Conservation (phyloP, 2,329 filamentous ascomycete genomes). For the Penicillium concentricum region DNA sequence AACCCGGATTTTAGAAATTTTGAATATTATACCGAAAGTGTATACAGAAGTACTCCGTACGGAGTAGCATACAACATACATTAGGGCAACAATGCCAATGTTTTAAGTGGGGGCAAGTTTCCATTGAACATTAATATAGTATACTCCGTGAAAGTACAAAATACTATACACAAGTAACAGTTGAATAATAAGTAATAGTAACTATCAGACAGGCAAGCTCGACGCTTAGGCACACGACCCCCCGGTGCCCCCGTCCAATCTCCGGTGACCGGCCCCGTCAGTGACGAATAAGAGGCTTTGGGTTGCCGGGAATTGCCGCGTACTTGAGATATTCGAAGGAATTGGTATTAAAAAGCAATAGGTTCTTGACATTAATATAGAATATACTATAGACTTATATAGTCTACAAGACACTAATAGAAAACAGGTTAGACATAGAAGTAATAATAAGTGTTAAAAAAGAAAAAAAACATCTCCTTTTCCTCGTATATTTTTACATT, state of each 20-base stretch:
- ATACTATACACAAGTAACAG: neutral
- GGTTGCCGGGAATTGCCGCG: constrained; percentile 24
- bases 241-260: constrained; percentile 14
- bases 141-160: no score
- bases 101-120: neutral
- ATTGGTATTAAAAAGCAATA: neutral
- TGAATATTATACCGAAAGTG: neutral
- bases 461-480: neutral
- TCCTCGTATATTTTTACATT: neutral
- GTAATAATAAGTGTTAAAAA: neutral
- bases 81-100: neutral
- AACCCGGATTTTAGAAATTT: neutral
- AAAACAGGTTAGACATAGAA: neutral
- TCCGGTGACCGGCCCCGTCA: constrained; percentile 21
- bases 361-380: no score
- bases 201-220: constrained; percentile 14
- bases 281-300: constrained; percentile 11
- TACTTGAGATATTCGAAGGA: neutral
- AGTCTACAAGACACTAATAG: neutral
- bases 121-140: neutral
- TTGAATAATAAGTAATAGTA: constrained; percentile 4
- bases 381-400: no score
- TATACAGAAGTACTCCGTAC: neutral
- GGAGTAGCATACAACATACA: neutral
- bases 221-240: constrained; percentile 10